A percentile compares a stretch with the other conserved stretches of the same genome.
Evolutionary conservation across 139 green algal species (phyloP).

Genomic region (Closterium sp.): DNA sequence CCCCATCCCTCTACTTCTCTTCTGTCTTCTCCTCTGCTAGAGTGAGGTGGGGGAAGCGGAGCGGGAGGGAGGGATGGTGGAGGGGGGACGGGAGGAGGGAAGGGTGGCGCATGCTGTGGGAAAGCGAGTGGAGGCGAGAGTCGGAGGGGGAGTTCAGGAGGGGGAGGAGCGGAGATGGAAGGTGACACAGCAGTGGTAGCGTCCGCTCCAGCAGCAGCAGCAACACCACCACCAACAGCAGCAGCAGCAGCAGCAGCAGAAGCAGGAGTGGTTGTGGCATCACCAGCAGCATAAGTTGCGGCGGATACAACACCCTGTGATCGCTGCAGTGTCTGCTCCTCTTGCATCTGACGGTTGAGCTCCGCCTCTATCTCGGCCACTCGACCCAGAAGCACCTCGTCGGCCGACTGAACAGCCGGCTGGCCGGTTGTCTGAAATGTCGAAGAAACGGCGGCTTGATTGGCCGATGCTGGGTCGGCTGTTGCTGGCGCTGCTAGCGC

Average conservation of each 20-base stretch:
- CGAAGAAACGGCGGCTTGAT: no score
- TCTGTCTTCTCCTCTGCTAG: not conserved
- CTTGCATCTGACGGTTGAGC: not conserved
- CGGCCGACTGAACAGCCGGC: not conserved
- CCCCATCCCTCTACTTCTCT: not conserved
- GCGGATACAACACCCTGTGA: not conserved
- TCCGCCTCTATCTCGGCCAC: not conserved
- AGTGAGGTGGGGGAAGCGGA: not conserved
- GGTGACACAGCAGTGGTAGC: no score
- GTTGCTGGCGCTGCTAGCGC: not conserved
- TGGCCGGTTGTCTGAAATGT: not conserved
- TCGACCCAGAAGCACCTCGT: not conserved
- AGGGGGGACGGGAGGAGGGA: not conserved
- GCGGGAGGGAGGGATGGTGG: not conserved
- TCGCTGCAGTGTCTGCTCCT: not conserved
- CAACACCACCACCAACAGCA: no score
- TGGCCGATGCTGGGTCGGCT: not conserved
- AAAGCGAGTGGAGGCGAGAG: no score
- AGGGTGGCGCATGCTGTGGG: not conserved
- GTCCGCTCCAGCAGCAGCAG: no score
- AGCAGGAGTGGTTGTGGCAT: no score
- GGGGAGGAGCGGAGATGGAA: no score
- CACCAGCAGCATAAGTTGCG: no score
- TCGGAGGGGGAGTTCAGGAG: no score
- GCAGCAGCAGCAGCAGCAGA: no score